Evolutionary conservation across 2,329 filamentous ascomycete genomes (phyloP), one percentile per base, ranked within the genome.

Genomic region (Dendryphion nanum): DNA sequence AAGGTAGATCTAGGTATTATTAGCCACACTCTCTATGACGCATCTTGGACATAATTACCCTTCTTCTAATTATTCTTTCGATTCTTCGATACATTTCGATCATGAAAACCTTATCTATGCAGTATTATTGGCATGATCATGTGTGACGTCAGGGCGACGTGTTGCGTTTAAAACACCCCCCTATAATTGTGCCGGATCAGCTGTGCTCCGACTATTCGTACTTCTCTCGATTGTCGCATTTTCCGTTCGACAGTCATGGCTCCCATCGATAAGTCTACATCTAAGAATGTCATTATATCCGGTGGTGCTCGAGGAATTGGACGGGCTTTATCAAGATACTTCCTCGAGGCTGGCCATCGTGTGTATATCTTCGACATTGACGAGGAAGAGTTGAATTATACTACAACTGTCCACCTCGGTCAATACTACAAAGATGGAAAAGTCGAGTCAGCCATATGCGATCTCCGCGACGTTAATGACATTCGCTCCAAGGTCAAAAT

Each of bases 291-390:
- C 36, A 50, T 71, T 47, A 60, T 71, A 26, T 65, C 60, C 20
- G 71, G 71, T 17, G 70, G 66, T 18, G 71, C 69, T 4, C 64
- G 66, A 30, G 73, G 72, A n/a, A 74, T 76, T 41, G 72, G 74
- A 12, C 63, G 73, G 35, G 67, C 63, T 19, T 50, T 74, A 21
- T 64, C 65, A n/a, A 67, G 72, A 17, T 70, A 73, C 42, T 67
- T 70, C 37, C 69, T 70, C 30, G 55, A 66, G 46, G 55, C 56
- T 14, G 71, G 72, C 19, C 67, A 74, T 53, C 66, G 66, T 26
- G 67, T 74, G 43, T 74, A 68, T 54, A 66, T 75, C 24, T 59
- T 75, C 37, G 72, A 75, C 48, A 62, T 65, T 28, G 63, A 67
- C 20, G 45, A 59, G 50, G 48, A 57, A 32, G 40, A 72, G 64